These are phyloP conservation scores for Erigeron philadelphicus DNA, from an alignment of 140 eudicot species.

Conservation along the genomic window DNA sequence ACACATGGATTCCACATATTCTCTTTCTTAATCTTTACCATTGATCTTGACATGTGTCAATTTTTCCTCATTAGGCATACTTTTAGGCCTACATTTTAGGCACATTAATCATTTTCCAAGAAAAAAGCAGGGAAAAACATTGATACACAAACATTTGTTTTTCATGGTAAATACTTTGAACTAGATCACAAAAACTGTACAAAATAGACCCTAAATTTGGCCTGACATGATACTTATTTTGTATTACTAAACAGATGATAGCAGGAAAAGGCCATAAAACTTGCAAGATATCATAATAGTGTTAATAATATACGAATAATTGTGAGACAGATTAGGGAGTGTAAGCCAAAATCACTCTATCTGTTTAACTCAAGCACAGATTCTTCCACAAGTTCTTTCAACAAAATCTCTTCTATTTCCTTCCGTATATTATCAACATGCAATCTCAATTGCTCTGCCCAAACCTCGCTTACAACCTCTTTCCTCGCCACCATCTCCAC, in stretches of 20 bases:
- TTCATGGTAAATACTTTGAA: neutral
- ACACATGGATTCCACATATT: too few relatives aligned
- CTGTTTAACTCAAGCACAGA: slow-evolving; percentile 57
- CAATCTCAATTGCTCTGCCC: slow-evolving; percentile 51
- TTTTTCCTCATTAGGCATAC: too few relatives aligned
- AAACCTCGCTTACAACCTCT: slow-evolving; percentile 75
- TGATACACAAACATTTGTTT: slow-evolving; percentile 11
- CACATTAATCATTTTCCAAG: too few relatives aligned
- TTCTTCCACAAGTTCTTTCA: slow-evolving; percentile 74
- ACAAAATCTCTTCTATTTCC: slow-evolving; percentile 71
- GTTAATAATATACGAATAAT: slow-evolving; percentile 29
- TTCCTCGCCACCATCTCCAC: slow-evolving; percentile 73
- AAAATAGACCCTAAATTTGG: slow-evolving; percentile 17
- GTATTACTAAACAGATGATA: slow-evolving; percentile 30
- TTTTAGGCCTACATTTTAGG: too few relatives aligned
- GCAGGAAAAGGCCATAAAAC: slow-evolving; percentile 21
- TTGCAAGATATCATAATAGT: slow-evolving; percentile 21
- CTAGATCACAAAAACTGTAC: slow-evolving; percentile 22
- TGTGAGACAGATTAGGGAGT: slow-evolving; percentile 28
- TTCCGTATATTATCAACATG: slow-evolving; percentile 51
- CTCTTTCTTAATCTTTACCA: too few relatives aligned
- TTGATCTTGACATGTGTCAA: too few relatives aligned
- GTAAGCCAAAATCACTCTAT: slow-evolving; percentile 39
- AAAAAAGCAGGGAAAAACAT: neutral
- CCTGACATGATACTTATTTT: slow-evolving; percentile 21